These are phyloP conservation scores for Nicotiana tomentosiformis DNA, from an alignment of 257 asterid species.

Conservation along the genomic window DNA sequence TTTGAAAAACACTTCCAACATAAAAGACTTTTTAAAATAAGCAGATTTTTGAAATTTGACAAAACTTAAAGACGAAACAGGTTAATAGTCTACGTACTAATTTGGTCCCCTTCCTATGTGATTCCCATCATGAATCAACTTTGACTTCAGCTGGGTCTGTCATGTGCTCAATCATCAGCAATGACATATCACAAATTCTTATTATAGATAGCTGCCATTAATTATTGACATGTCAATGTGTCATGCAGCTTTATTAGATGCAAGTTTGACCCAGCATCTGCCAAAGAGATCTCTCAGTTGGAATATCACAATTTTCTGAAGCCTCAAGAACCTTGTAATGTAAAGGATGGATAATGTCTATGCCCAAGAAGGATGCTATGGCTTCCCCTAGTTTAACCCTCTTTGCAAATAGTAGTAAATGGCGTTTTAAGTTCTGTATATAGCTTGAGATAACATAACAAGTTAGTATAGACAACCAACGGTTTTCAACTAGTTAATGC, in stretches of 20 bases:
- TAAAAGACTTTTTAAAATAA: too few relatives aligned
- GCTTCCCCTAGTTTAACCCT: background rate
- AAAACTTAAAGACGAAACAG: too few relatives aligned
- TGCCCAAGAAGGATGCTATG: background rate
- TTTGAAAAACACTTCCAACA: too few relatives aligned
- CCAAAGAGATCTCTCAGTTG: slow-evolving; percentile 77
- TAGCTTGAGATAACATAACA: background rate
- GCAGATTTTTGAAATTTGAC: too few relatives aligned
- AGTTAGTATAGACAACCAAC: background rate
- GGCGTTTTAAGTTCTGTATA: background rate
- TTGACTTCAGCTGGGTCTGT: background rate
- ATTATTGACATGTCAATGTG: background rate
- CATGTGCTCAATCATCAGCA: background rate
- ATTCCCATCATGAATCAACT: background rate
- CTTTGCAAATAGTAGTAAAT: background rate
- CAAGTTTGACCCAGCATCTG: slow-evolving; percentile 54
- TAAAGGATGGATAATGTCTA: background rate
- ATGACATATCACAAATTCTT: background rate
- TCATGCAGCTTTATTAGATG: slow-evolving; percentile 62
- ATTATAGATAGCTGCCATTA: background rate
- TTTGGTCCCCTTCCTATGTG: background rate
- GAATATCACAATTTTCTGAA: slow-evolving; percentile 74
- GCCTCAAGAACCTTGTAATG: slow-evolving; percentile 35
- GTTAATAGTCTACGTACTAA: too few relatives aligned
- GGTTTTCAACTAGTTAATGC: too few relatives aligned